Percentiles rank a stretch among this genome's conserved stretches.
Conservation (phyloP, 768 basidiomycete genomes). For the Leccinum longicurvipes region DNA sequence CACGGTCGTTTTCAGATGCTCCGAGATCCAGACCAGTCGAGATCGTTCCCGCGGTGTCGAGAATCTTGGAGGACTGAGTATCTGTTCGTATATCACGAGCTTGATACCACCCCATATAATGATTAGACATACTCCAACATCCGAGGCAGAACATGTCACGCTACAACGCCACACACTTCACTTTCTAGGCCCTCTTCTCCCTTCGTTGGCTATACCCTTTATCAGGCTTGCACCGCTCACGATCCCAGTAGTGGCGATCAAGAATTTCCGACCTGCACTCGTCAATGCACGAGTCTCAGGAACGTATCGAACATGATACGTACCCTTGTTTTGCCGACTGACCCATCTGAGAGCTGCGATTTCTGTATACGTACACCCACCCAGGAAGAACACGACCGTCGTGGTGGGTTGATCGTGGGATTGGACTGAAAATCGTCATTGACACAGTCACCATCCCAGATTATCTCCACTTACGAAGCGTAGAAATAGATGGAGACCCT, state of each 20-base stretch:
- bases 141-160: slow-evolving; percentile 10
- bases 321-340: slow-evolving; percentile 78
- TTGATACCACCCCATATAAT: not conserved
- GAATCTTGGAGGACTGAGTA: too few species aligned
- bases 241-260: slow-evolving; percentile 91
- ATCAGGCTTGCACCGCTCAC: slow-evolving; percentile 74
- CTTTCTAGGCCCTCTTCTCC: slow-evolving; percentile 22
- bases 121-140: slow-evolving; percentile 3
- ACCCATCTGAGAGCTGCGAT: slow-evolving; percentile 95
- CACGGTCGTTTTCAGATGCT: slow-evolving; percentile 1
- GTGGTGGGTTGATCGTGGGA: slow-evolving; percentile 65
- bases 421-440: slow-evolving; percentile 33
- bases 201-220: slow-evolving; percentile 58
- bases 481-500: slow-evolving; percentile 27
- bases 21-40: too few species aligned
- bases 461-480: slow-evolving; percentile 33
- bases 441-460: not conserved
- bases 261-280: slow-evolving; percentile 70
- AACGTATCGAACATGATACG: slow-evolving; percentile 6
- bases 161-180: slow-evolving; percentile 35
- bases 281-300: slow-evolving; percentile 8
- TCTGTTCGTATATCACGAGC: not conserved
- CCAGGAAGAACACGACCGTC: slow-evolving; percentile 94
- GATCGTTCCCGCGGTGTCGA: not conserved
- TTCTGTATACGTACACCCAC: slow-evolving; percentile 96